Evolutionary conservation across 1,284 basidiomycete species (phyloP).

Genomic region (Earliella scabrosa): DNA sequence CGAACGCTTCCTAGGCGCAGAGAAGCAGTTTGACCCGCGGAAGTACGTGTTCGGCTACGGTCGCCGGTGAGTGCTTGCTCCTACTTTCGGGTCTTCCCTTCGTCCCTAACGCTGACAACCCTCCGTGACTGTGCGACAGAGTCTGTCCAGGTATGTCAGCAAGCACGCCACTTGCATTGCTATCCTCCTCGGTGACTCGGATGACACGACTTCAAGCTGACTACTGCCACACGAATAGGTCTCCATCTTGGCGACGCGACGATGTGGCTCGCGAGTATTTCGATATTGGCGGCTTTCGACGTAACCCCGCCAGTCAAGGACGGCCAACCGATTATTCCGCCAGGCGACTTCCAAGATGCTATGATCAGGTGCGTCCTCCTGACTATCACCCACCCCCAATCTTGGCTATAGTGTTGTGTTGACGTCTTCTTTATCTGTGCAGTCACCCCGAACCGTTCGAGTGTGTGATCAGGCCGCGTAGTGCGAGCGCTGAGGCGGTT

Average conservation of each 20-base stretch:
- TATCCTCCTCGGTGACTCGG: too few species aligned
- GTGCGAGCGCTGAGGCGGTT: not conserved
- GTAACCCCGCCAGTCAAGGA: not conserved
- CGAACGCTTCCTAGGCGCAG: constrained; percentile 25
- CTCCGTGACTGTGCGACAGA: too few species aligned
- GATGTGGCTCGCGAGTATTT: not conserved
- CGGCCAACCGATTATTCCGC: not conserved
- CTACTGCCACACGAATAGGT: not conserved
- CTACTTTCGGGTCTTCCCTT: too few species aligned
- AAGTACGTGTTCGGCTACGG: constrained; percentile 26
- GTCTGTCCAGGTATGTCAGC: constrained; percentile 4
- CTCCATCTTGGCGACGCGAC: not conserved
- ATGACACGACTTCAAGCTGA: too few species aligned
- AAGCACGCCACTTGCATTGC: too few species aligned
- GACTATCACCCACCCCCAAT: too few species aligned
- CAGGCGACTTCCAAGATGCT: not conserved
- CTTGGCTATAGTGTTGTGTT: not conserved
- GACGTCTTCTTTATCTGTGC: not conserved
- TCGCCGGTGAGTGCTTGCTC: constrained; percentile 3
- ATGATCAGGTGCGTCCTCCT: constrained; percentile 1
- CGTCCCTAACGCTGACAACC: too few species aligned
- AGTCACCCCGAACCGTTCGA: constrained; percentile 3
- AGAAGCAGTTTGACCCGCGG: constrained; percentile 9
- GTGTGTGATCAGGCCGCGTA: not conserved
- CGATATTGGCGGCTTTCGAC: not conserved